Percentiles rank a stretch among this genome's conserved stretches.
Conservation (phyloP, 2,329 filamentous ascomycete genomes). For the Aspergillus sp. region DNA sequence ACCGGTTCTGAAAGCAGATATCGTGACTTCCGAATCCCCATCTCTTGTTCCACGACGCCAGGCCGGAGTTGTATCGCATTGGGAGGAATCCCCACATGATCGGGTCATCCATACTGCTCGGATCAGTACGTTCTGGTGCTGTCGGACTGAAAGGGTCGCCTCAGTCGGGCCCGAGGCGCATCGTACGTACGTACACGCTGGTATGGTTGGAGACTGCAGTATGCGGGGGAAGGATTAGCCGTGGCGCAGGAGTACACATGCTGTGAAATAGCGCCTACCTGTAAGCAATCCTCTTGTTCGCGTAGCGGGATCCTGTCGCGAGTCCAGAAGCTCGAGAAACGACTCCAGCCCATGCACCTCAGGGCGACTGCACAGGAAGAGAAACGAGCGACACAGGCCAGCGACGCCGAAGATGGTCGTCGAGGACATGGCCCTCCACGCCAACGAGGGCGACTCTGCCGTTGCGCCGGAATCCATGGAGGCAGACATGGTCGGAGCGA, state of each 20-base stretch:
- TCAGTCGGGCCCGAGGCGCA: slow-evolving; percentile 11
- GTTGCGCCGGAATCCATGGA: slow-evolving; percentile 43
- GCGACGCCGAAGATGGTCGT: slow-evolving; percentile 73
- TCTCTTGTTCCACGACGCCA: slow-evolving; percentile 66
- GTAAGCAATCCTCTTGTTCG: slow-evolving; percentile 79
- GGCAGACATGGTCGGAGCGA: slow-evolving; percentile 19
- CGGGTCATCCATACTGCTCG: slow-evolving; percentile 81
- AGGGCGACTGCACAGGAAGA: slow-evolving; percentile 71
- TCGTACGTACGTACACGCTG: slow-evolving; percentile 69
- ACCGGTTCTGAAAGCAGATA: slow-evolving; percentile 90
- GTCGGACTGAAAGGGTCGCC: slow-evolving; percentile 14
- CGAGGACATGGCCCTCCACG: slow-evolving; percentile 71
- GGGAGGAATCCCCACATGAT: slow-evolving; percentile 90
- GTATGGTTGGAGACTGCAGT: slow-evolving; percentile 78
- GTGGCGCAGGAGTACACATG: slow-evolving; percentile 3
- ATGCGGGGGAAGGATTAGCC: not conserved
- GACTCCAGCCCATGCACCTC: slow-evolving; percentile 73
- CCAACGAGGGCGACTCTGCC: slow-evolving; percentile 42
- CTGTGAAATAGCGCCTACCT: slow-evolving; percentile 49
- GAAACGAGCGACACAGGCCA: slow-evolving; percentile 68
- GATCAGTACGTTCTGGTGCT: slow-evolving; percentile 17
- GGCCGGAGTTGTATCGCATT: slow-evolving; percentile 67
- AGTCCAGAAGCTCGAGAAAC: slow-evolving; percentile 74
- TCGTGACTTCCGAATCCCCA: slow-evolving; percentile 93
- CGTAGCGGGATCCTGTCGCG: slow-evolving; percentile 63